Percentiles rank a stretch among this genome's conserved stretches.
Evolutionary conservation across 805 yeast species (phyloP).

Genomic region (Kluyveromyces wickerhamii): DNA sequence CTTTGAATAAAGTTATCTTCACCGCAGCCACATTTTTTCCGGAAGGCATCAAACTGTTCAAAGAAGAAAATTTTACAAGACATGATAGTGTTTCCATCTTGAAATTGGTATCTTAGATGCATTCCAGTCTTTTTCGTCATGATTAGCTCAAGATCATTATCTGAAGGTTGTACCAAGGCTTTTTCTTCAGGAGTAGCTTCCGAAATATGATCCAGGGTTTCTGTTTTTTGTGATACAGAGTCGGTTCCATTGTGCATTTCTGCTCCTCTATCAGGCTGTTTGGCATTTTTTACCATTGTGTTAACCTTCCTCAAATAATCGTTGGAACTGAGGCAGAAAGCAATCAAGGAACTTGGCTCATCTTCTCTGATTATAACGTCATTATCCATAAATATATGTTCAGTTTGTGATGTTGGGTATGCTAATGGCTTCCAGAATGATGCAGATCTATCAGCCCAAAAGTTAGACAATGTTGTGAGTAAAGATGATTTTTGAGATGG

Average conservation of each 20-base stretch:
- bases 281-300: slow-evolving; percentile 16
- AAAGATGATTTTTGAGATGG: slow-evolving; percentile 64
- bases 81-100: slow-evolving; percentile 72
- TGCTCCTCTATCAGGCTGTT: not conserved
- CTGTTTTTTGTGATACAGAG: slow-evolving; percentile 1
- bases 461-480: slow-evolving; percentile 74
- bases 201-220: not conserved
- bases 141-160: slow-evolving; percentile 44
- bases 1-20: slow-evolving; percentile 76
- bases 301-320: slow-evolving; percentile 68
- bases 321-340: slow-evolving; percentile 79
- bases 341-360: slow-evolving; percentile 91
- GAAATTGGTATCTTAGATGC: slow-evolving; percentile 87
- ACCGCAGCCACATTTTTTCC: slow-evolving; percentile 67
- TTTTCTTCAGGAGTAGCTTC: not conserved
- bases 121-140: slow-evolving; percentile 80
- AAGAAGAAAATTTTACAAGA: slow-evolving; percentile 93
- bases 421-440: slow-evolving; percentile 89
- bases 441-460: slow-evolving; percentile 97
- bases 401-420: slow-evolving; percentile 70
- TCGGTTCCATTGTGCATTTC: not conserved
- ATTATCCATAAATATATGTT: slow-evolving; percentile 89
- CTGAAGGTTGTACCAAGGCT: not conserved
- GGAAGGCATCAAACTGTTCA: slow-evolving; percentile 92
- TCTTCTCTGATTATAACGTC: slow-evolving; percentile 91